Base-by-base conservation (phyloP, 2,329 filamentous ascomycete genomes). In the Fusarium denticulatum region DNA sequence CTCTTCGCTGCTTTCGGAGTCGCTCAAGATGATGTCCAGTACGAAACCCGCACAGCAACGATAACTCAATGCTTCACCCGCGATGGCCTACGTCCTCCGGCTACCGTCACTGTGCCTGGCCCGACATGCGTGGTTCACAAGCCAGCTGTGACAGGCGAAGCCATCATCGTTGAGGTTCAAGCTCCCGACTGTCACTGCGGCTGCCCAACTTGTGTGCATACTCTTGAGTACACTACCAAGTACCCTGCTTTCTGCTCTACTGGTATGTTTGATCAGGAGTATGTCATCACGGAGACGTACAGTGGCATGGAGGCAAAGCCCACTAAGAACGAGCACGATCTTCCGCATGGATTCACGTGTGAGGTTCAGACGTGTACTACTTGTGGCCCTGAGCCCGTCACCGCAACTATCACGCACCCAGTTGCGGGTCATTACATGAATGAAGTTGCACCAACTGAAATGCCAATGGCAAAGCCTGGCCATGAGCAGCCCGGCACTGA, bases 351-450 rank as follows among this genome's bases (percentile, higher is more conserved):
- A 7, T 73, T 73, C 28, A 73, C 70, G 1, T 70, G 55, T 42
- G 71, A 73, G 24, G 53, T 73, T 20, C 70, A 73, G 40, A 73
- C 71, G 20, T 73, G 71, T 32, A 60, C 32, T 14, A 60, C 47
- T 16, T 73, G 71, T 22, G 71, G 71, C 7, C 49, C 71, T 45
- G 53, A 53, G 43, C 61, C 71, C 18, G 24, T 73, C 22, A 67
- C 61, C 28, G 70, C 71, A 5, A 73, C 71, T 16, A 73, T 73
- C 53, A 73, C 71, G 10, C 42, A 73, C 40, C 71, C 70, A 13
- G 39, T 73, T 15, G 42, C 47, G 5, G 52, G 61, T 22, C 57
- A 67, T 13, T 73, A 73, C 84, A 91, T 92, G 42, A 73, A 71
- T 42, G n/a, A 24, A 13, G 22, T 52, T 24, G 14, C 50, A 8